Conservation (phyloP, 345 rosid species). For the Adansonia digitata region DNA sequence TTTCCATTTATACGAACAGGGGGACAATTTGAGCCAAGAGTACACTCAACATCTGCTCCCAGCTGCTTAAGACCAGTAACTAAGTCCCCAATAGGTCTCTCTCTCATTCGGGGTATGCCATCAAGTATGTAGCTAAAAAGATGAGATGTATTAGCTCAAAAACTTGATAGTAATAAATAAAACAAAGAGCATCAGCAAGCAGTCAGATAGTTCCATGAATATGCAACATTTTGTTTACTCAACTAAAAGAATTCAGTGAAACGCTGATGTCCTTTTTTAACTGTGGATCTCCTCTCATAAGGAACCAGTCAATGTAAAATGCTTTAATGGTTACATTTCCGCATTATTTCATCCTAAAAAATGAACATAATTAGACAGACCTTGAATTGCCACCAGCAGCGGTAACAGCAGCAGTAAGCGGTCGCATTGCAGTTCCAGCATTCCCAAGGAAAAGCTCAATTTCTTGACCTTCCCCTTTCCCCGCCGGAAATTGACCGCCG, state of each 20-base stretch:
- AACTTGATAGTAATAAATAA: not conserved
- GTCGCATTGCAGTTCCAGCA: constrained; percentile 99
- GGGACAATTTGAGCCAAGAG: constrained; percentile 74
- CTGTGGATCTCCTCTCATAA: not conserved
- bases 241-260: not conserved
- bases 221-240: not conserved
- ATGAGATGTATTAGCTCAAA: not conserved
- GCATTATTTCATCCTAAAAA: not conserved
- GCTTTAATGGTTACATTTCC: not conserved
- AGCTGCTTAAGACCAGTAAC: constrained; percentile 88
- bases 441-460: constrained; percentile 91
- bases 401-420: constrained; percentile 89
- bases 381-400: constrained; percentile 95
- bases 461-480: constrained; percentile 47
- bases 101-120: constrained; percentile 96
- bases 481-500: constrained; percentile 75
- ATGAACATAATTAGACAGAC: constrained; percentile 26
- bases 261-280: not conserved
- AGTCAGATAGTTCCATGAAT: not conserved
- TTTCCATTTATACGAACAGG: constrained; percentile 77
- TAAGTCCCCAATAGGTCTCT: constrained; percentile 95
- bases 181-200: constrained; percentile 3
- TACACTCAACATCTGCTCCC: constrained; percentile 80
- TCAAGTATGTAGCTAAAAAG: constrained; percentile 76
- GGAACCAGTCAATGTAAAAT: not conserved